Conservation (phyloP, 2,329 filamentous ascomycete genomes). For the Calonectria montana region DNA sequence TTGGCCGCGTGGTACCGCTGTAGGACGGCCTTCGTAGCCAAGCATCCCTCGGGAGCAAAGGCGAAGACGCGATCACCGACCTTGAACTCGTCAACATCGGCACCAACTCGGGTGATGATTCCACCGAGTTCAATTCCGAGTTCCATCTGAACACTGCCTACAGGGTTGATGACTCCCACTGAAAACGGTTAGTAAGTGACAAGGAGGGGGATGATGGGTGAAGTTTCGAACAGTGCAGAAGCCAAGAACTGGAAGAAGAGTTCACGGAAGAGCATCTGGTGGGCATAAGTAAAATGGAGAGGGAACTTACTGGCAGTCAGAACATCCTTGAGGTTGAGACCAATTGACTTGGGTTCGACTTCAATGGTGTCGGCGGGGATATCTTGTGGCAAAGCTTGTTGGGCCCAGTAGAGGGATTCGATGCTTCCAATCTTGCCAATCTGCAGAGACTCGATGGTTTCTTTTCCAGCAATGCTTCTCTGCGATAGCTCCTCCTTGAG, state of each 20-base stretch:
- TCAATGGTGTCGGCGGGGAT: conserved; percentile 20
- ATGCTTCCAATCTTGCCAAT: conserved; percentile 6
- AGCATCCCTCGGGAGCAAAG: conserved; percentile 29
- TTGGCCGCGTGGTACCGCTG: conserved; percentile 40
- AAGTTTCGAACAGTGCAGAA: no score
- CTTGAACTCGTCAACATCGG: conserved; percentile 40
- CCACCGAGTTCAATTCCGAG: conserved; percentile 47
- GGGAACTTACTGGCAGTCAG: conserved; percentile 44
- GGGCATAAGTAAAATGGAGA: no score
- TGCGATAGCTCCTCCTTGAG: conserved; percentile 32
- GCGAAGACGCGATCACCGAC: conserved; percentile 50
- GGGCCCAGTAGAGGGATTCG: conserved; percentile 18
- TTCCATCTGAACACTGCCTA: conserved; percentile 26
- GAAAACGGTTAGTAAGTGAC: background rate
- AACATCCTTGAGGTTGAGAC: conserved; percentile 47
- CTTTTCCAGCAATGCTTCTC: conserved; percentile 18
- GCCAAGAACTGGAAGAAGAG: no score
- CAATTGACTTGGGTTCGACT: background rate
- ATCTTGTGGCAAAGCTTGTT: conserved; percentile 37
- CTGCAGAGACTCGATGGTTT: background rate
- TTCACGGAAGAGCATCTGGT: no score
- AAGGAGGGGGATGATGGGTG: no score
- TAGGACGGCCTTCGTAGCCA: conserved; percentile 44
- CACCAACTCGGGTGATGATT: conserved; percentile 43
- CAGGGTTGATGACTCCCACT: conserved; percentile 37